A percentile compares a stretch with the other conserved stretches of the same genome.
phyloP scores from a whole-genome alignment of 805 yeast genomes.

The Peterozyma xylosa region DNA sequence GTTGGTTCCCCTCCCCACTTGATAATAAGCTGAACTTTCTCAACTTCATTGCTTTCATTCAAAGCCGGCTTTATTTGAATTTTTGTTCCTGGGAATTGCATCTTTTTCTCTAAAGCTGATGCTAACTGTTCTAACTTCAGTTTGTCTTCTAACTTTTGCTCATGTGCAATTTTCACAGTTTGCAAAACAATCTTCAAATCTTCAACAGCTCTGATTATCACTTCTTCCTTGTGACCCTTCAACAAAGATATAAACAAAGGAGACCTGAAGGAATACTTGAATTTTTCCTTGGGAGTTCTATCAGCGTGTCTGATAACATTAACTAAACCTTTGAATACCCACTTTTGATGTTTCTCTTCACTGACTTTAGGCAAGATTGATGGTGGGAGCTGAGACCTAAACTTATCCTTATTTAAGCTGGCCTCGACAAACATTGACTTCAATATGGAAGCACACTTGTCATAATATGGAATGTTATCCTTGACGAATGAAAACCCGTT shows the following conservation, averaged over 20 bases:
- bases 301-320: constrained; percentile 95
- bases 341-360: constrained; percentile 73
- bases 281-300: constrained; percentile 96
- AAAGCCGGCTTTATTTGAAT: constrained; percentile 90
- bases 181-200: constrained; percentile 81
- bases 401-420: constrained; percentile 36
- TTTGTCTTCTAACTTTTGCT: constrained; percentile 71
- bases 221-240: constrained; percentile 94
- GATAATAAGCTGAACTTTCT: constrained; percentile 89
- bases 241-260: constrained; percentile 78
- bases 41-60: constrained; percentile 60
- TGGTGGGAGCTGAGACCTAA: constrained; percentile 25
- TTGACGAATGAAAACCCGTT: constrained; percentile 97
- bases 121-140: constrained; percentile 70
- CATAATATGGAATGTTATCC: constrained; percentile 82
- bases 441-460: constrained; percentile 69
- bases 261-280: constrained; percentile 89
- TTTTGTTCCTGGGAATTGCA: constrained; percentile 91
- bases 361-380: constrained; percentile 17
- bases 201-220: constrained; percentile 82
- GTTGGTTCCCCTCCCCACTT: constrained; percentile 99
- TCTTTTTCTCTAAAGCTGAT: constrained; percentile 80
- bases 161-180: constrained; percentile 77
- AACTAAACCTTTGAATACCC: constrained; percentile 94
- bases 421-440: constrained; percentile 67